These are phyloP conservation scores for Atkinsonella hypoxylon DNA, from an alignment of 2,329 filamentous ascomycete species.

Conservation along the genomic window DNA sequence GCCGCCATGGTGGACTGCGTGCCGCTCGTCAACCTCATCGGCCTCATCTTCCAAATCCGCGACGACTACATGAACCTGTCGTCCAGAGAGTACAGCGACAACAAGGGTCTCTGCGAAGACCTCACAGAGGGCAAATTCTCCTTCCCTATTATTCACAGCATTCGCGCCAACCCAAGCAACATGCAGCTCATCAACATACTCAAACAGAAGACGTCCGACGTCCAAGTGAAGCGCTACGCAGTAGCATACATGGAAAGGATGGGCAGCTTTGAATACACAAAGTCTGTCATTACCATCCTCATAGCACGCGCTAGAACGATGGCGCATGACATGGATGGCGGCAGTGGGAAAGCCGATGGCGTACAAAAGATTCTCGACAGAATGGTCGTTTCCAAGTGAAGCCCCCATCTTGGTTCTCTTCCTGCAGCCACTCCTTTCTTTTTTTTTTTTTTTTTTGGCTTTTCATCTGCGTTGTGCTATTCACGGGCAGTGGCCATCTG, in stretches of 20 bases:
- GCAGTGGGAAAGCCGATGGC: conserved; percentile 40
- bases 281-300: conserved; percentile 51
- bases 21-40: conserved; percentile 73
- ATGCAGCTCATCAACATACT: conserved; percentile 83
- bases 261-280: conserved; percentile 80
- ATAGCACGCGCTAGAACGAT: conserved; percentile 50
- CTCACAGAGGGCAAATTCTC: conserved; percentile 95
- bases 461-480: too few species aligned
- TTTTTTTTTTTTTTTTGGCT: too few species aligned
- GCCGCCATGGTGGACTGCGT: conserved; percentile 52
- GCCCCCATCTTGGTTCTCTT: not conserved
- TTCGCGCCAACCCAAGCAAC: conserved; percentile 62
- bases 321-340: conserved; percentile 52
- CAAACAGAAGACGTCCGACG: conserved; percentile 75
- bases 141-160: conserved; percentile 89
- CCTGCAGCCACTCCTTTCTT: too few species aligned
- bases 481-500: not conserved
- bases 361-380: conserved; percentile 58
- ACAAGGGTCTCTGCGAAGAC: conserved; percentile 93
- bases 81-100: conserved; percentile 61
- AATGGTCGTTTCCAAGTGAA: conserved; percentile 31
- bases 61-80: conserved; percentile 90
- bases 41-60: conserved; percentile 80
- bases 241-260: conserved; percentile 83
- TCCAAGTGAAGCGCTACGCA: conserved; percentile 84